Evolutionary conservation across 106 monocot species (phyloP).

Genomic region (Phalaenopsis aphrodite): DNA sequence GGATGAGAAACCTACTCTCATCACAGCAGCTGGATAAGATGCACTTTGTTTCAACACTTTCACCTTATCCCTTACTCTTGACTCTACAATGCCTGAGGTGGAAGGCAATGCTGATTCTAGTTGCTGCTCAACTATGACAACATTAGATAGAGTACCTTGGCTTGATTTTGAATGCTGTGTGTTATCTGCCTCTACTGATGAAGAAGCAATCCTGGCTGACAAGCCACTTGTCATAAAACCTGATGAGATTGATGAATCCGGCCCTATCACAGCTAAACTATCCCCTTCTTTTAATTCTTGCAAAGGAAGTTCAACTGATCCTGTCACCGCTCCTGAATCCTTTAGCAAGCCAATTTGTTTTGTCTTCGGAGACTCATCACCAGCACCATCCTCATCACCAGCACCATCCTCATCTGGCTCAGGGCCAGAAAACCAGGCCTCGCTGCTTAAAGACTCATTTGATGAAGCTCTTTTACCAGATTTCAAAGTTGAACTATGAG

Average conservation of each 20-base stretch:
- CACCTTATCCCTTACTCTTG: conserved; percentile 2
- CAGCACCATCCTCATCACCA: conserved; percentile 3
- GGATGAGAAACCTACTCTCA: conserved; percentile 4
- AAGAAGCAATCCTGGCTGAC: not conserved
- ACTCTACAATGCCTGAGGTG: not conserved
- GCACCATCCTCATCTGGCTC: conserved; percentile 36
- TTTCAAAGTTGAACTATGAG: conserved; percentile 24
- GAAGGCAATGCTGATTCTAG: not conserved
- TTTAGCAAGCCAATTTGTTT: conserved; percentile 7
- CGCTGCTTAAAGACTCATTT: conserved; percentile 54
- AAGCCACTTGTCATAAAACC: not conserved
- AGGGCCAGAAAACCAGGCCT: conserved; percentile 74
- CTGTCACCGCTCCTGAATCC: conserved; percentile 4
- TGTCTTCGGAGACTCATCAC: not conserved
- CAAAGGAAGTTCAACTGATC: not conserved
- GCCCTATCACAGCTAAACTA: not conserved
- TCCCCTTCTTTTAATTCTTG: not conserved
- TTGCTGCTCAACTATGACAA: not conserved
- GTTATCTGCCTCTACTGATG: not conserved
- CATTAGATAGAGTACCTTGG: conserved; percentile 3
- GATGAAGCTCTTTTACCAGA: conserved; percentile 53
- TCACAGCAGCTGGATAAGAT: conserved; percentile 8
- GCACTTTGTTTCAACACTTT: conserved; percentile 9
- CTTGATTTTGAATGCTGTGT: not conserved
- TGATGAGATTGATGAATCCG: not conserved